Evolutionary conservation across 257 asterid genomes (phyloP).

Genomic region (Solanum dulcamara): DNA sequence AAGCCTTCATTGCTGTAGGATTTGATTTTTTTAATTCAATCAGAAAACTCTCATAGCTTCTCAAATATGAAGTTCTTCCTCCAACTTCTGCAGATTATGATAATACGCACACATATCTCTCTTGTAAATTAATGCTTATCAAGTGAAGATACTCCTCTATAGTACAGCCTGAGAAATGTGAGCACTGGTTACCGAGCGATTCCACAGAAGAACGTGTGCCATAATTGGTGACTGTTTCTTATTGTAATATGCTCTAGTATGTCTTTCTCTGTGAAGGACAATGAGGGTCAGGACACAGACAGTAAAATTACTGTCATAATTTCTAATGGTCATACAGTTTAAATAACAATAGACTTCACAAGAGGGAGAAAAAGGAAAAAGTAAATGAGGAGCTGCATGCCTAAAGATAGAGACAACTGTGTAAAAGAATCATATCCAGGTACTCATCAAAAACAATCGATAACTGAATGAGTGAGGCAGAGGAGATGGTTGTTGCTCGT

Average conservation of each 20-base stretch:
- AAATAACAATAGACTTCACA: neutral
- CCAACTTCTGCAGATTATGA: neutral
- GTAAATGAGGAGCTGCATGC: neutral
- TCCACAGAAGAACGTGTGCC: neutral
- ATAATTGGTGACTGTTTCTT: neutral
- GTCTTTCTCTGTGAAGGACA: neutral
- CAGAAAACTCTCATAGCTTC: neutral
- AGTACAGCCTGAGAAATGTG: neutral
- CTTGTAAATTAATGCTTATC: neutral
- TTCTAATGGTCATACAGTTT: neutral
- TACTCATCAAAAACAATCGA: neutral
- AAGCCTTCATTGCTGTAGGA: neutral
- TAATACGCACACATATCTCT: neutral
- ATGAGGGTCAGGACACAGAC: neutral
- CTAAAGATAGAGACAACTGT: neutral
- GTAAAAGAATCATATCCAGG: neutral
- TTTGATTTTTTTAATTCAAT: neutral
- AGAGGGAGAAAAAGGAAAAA: neutral
- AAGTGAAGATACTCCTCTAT: neutral
- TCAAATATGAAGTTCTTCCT: neutral
- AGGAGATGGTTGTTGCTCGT: neutral
- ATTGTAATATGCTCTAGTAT: neutral
- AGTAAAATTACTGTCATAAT: neutral
- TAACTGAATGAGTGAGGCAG: neutral
- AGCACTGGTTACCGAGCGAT: neutral